A percentile compares a stretch with the other conserved stretches of the same genome.
Conservation (phyloP, 2,329 filamentous ascomycete genomes). For the Mollisia scopiformis region DNA sequence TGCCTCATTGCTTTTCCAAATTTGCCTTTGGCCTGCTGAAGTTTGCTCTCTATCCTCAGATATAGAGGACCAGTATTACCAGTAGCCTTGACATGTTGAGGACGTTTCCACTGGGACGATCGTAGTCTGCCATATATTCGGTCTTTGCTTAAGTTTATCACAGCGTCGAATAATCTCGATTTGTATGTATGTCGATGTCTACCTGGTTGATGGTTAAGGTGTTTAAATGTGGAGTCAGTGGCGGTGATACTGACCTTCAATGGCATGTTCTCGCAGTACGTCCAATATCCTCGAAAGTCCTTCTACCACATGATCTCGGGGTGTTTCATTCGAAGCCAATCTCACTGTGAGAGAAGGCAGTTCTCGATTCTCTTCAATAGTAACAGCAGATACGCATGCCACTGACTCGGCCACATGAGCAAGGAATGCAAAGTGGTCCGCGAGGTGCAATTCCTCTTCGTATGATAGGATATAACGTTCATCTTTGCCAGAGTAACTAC, state of each 20-base stretch:
- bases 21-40: too few relatives aligned
- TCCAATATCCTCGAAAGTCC: slow-evolving; percentile 6
- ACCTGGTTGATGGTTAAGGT: background rate
- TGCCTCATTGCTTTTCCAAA: background rate
- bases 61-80: too few relatives aligned
- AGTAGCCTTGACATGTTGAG: background rate
- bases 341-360: slow-evolving; percentile 18
- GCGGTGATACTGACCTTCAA: slow-evolving; percentile 3
- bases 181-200: background rate
- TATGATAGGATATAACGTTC: slow-evolving; percentile 3
- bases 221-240: too few relatives aligned
- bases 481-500: too few relatives aligned
- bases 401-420: slow-evolving; percentile 12
- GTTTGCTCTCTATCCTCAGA: too few relatives aligned
- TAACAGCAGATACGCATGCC: slow-evolving; percentile 24
- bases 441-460: slow-evolving; percentile 28
- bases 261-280: slow-evolving; percentile 8
- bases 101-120: background rate
- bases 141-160: background rate
- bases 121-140: background rate
- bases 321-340: slow-evolving; percentile 26
- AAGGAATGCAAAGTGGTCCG: slow-evolving; percentile 30
- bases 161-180: background rate
- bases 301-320: background rate
- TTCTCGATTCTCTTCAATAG: slow-evolving; percentile 20